A percentile compares a stretch with the other conserved stretches of the same genome.
Evolutionary conservation across 441 rosid species (phyloP).

Genomic region (Syzygium syzygioides): DNA sequence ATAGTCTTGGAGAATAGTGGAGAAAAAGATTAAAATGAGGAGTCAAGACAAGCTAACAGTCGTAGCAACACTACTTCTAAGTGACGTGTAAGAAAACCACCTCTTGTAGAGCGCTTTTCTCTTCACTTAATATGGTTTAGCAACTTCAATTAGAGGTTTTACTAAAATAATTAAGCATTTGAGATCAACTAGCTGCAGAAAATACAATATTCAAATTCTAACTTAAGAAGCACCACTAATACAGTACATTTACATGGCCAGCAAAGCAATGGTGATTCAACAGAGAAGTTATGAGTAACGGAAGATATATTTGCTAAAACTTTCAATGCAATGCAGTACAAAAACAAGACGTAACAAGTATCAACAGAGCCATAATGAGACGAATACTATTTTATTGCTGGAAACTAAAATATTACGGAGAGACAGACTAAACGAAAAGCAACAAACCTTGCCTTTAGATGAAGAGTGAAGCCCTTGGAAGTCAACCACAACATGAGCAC

Average conservation of each 20-base stretch:
- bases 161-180: neutral
- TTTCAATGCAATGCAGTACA: neutral
- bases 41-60: neutral
- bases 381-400: neutral
- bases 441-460: constrained; percentile 61
- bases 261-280: neutral
- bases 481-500: constrained; percentile 78
- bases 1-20: neutral
- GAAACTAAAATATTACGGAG: neutral
- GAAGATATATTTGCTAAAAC: neutral
- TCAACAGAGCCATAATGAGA: neutral
- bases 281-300: neutral
- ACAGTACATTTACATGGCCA: neutral
- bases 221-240: neutral
- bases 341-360: neutral
- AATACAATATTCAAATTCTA: neutral
- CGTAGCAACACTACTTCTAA: neutral
- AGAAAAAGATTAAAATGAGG: neutral
- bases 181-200: neutral
- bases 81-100: neutral
- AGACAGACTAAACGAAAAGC: neutral
- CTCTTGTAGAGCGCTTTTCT: neutral
- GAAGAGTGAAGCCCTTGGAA: constrained; percentile 37
- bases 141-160: neutral
- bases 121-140: neutral